Evolutionary conservation across 495 filamentous ascomycete species (phyloP).

Genomic region (Aspergillus bertholletiae): DNA sequence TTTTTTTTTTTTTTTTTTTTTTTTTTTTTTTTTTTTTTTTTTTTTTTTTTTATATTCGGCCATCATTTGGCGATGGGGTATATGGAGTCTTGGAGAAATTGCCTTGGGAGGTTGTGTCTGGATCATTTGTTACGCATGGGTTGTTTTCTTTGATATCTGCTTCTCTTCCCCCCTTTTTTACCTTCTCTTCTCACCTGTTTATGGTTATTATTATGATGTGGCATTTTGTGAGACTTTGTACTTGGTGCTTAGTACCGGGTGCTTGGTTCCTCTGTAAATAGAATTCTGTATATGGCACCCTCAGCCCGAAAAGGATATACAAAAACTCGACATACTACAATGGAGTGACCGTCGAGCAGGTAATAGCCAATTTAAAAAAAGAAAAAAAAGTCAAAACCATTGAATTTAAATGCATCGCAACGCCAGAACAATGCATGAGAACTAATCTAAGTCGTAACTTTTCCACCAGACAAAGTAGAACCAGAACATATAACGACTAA

Average conservation of each 20-base stretch:
- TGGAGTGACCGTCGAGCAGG: not conserved
- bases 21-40: no score
- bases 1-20: no score
- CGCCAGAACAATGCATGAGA: conserved; percentile 16
- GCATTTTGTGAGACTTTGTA: not conserved
- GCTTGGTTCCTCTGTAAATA: not conserved
- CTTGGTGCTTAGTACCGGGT: not conserved
- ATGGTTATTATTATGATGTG: not conserved
- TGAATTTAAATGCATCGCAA: conserved; percentile 5
- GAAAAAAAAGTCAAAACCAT: not conserved
- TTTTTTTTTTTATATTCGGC: not conserved
- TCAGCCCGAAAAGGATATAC: not conserved
- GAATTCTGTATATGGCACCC: not conserved
- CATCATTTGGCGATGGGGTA: not conserved
- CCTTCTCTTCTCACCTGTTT: conserved; percentile 13
- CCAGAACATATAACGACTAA: not conserved
- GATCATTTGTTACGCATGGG: not conserved
- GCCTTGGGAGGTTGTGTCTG: not conserved
- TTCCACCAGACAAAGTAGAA: not conserved
- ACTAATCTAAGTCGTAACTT: conserved; percentile 8
- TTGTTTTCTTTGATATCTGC: not conserved
- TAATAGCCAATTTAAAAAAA: not conserved
- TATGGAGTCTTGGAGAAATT: not conserved
- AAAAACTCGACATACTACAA: not conserved
- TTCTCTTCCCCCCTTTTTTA: conserved; percentile 17